These are phyloP conservation scores for Xylaria hypoxylon DNA, from an alignment of 2,329 filamentous ascomycete genomes.

Conservation along the genomic window DNA sequence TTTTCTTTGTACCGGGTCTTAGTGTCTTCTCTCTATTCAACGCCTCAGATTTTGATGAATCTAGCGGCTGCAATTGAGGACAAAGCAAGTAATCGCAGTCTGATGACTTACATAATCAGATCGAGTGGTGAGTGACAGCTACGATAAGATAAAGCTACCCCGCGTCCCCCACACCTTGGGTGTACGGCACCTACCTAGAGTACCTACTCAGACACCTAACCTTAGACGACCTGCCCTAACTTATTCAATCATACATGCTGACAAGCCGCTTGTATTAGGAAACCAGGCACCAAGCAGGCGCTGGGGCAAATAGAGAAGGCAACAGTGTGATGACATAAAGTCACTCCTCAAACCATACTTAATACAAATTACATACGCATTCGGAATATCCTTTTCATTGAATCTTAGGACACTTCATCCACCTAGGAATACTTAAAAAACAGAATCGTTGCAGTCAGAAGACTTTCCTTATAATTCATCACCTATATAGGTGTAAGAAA, in stretches of 20 bases:
- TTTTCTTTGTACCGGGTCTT: no score
- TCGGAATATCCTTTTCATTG: background rate
- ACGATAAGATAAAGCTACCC: constrained; percentile 53
- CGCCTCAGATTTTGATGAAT: no score
- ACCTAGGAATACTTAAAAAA: background rate
- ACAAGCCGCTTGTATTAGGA: constrained; percentile 4
- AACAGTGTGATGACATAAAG: constrained; percentile 45
- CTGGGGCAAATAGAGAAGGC: constrained; percentile 33
- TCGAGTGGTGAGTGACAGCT: constrained; percentile 24
- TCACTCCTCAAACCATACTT: constrained; percentile 1
- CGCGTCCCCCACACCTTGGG: constrained; percentile 31
- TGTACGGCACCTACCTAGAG: no score
- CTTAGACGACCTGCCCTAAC: background rate
- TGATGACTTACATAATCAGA: no score
- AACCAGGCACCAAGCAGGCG: constrained; percentile 16
- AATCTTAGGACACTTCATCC: background rate
- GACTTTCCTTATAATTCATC: background rate
- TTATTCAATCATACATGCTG: background rate
- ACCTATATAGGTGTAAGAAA: background rate
- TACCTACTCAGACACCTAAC: background rate
- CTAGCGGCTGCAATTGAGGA: no score
- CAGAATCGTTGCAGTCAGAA: background rate
- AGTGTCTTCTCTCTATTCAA: no score
- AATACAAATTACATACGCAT: background rate
- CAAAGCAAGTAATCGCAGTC: no score